Evolutionary conservation across 139 green algal species (phyloP).

Genomic region (Ettlia oleoabundans): DNA sequence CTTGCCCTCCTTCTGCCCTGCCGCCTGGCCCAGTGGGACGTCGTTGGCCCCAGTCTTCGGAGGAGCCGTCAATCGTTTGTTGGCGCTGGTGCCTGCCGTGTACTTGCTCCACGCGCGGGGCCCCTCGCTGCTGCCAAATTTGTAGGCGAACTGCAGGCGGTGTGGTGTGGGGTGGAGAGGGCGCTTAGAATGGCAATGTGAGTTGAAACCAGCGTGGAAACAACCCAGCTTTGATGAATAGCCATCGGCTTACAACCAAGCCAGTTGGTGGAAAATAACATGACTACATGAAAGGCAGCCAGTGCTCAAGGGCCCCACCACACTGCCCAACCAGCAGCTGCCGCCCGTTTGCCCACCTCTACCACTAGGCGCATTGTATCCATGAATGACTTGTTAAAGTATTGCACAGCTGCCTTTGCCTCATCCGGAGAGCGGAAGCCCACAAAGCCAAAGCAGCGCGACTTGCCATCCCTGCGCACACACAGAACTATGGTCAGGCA

Average conservation of each 20-base stretch:
- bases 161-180: background rate
- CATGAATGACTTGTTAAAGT: conserved; percentile 93
- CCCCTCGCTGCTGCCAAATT: conserved; percentile 56
- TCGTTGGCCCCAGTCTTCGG: conserved; percentile 35
- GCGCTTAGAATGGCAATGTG: too few relatives aligned
- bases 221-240: too few relatives aligned
- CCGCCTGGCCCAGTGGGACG: conserved; percentile 4
- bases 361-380: conserved; percentile 85
- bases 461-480: conserved; percentile 84
- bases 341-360: too few relatives aligned
- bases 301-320: too few relatives aligned
- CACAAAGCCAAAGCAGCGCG: conserved; percentile 94
- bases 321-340: too few relatives aligned
- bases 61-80: conserved; percentile 38
- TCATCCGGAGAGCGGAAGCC: conserved; percentile 85
- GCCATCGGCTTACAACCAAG: too few relatives aligned
- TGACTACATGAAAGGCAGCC: too few relatives aligned
- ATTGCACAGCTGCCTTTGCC: conserved; percentile 76
- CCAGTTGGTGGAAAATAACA: too few relatives aligned
- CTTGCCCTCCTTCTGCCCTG: background rate
- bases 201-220: too few relatives aligned
- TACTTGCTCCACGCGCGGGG: conserved; percentile 91
- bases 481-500: background rate
- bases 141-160: conserved; percentile 73
- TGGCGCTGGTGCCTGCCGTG: conserved; percentile 62